Evolutionary conservation across 306 rosid species (phyloP).

Genomic region (Alnus rubra): DNA sequence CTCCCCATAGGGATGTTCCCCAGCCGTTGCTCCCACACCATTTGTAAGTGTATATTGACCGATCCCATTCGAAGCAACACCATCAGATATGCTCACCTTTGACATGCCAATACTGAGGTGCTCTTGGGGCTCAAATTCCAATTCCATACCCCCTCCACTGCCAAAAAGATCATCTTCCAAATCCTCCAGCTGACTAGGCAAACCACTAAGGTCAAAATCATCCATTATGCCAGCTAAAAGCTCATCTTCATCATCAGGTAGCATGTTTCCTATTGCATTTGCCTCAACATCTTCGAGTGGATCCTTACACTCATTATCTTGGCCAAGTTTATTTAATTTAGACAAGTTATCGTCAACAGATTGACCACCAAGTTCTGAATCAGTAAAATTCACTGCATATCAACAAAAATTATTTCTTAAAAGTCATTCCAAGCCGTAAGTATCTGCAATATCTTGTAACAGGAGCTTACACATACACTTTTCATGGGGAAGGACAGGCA

Average conservation of each 20-base stretch:
- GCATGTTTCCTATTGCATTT: constrained; percentile 54
- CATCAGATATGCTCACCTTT: constrained; percentile 61
- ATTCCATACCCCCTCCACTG: constrained; percentile 86
- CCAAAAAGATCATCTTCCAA: constrained; percentile 83
- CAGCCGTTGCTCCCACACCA: constrained; percentile 83
- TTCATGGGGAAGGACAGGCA: constrained; percentile 81
- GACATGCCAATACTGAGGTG: constrained; percentile 56
- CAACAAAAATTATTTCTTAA: constrained; percentile 19
- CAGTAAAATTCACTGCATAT: constrained; percentile 65
- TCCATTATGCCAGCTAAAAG: constrained; percentile 83
- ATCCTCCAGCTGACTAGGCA: constrained; percentile 89
- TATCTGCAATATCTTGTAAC: constrained; percentile 2
- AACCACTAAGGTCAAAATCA: constrained; percentile 81
- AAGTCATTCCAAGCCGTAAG: constrained; percentile 20
- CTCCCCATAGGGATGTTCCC: constrained; percentile 96
- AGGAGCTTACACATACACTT: constrained; percentile 53
- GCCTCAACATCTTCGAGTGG: constrained; percentile 56
- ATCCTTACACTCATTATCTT: constrained; percentile 46
- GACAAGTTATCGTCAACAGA: constrained; percentile 53
- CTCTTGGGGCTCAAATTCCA: constrained; percentile 79
- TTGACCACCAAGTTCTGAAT: constrained; percentile 45
- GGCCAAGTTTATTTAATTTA: constrained; percentile 39
- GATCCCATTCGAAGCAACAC: constrained; percentile 54
- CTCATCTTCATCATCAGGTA: constrained; percentile 87
- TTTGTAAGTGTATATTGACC: constrained; percentile 62